Evolutionary conservation across 2,329 filamentous ascomycete species (phyloP), one percentile per base, ranked within the genome.

Genomic region (Trichoderma sp.): DNA sequence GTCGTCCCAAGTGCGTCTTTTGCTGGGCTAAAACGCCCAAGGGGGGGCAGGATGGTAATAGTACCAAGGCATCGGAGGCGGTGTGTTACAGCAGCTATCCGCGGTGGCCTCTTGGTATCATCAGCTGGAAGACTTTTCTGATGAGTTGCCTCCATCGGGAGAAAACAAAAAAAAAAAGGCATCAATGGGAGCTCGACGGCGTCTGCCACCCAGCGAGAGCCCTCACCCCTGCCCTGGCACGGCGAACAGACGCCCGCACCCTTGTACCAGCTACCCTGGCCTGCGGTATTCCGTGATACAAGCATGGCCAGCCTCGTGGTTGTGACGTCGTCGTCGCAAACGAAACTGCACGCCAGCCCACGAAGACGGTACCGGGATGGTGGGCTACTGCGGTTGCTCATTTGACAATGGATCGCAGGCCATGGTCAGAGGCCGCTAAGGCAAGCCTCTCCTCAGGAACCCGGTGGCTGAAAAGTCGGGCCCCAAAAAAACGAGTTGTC

Each of bases 351-450:
- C 60, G 67, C 67, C 68, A 68, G 61, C 64, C 68, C 70, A 70
- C 65, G 68, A 71, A 70, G 69, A 70, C 70, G 71, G 70, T 72
- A 76, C 66, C 68, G 69, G 64, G 70, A 73, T 70, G 75, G 74
- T 75, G 74, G 73, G 73, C 67, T 68, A 74, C 67, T 39, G 52
- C 59, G 50, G 29, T 48, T 69, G 52, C 70, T 76, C 71, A 78
- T 79, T 78, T 73, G 77, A 71, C 76, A 78, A 79, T 79, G 73
- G 72, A 71, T 67, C n/a, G 50, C 53, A 63, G 64, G 34, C 52
- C 53, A 15, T 69, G 60, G 27, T 25, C 39, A 27, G 34, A 45
- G 35, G 61, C 29, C 48, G 35, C 67, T 56, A 59, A 58, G 19
- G 60, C 50, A 68, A 68, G 52, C 67, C 53, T 56, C 67, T 58